phyloP scores from a whole-genome alignment of 2,329 filamentous ascomycete species.

The Juglanconis sp. region DNA sequence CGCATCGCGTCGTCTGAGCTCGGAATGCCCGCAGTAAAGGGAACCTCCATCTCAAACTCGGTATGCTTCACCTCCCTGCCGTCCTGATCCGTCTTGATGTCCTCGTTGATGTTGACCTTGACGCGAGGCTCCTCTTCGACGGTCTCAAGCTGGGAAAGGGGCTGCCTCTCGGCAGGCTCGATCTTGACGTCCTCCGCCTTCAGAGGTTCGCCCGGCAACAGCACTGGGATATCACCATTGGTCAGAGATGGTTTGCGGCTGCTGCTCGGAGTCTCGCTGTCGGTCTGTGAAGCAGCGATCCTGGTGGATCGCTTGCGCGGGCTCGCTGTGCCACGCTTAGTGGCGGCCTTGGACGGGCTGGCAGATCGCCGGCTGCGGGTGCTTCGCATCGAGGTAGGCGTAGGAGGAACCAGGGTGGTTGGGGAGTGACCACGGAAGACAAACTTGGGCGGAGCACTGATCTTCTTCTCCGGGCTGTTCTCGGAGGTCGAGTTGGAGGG shows the following conservation, averaged over 20 bases:
- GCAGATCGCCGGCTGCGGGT: conserved; percentile 53
- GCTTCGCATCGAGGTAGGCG: conserved; percentile 43
- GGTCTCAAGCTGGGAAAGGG: conserved; percentile 45
- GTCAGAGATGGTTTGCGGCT: conserved; percentile 25
- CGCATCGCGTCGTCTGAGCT: conserved; percentile 73
- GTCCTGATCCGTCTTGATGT: conserved; percentile 49
- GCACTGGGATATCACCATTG: conserved; percentile 27
- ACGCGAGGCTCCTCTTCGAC: conserved; percentile 58
- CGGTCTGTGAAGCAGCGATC: conserved; percentile 36
- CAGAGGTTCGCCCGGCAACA: conserved; percentile 12
- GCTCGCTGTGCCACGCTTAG: conserved; percentile 46
- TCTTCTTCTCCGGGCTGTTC: conserved; percentile 67
- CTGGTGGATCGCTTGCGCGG: conserved; percentile 53
- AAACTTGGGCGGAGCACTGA: conserved; percentile 78
- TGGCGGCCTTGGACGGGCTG: conserved; percentile 50
- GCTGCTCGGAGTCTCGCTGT: conserved; percentile 30
- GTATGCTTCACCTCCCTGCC: conserved; percentile 68
- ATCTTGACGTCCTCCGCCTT: conserved; percentile 30
- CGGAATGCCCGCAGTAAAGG: conserved; percentile 64
- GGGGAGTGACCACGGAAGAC: conserved; percentile 33
- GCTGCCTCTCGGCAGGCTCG: conserved; percentile 50
- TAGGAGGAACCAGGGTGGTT: conserved; percentile 46
- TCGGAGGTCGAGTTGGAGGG: conserved; percentile 48
- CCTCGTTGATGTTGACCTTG: conserved; percentile 68
- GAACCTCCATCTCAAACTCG: conserved; percentile 73